A percentile compares a stretch with the other conserved stretches of the same genome.
These are phyloP conservation scores for Carpinus fangiana DNA, from an alignment of 306 rosid species.

Conservation along the genomic window DNA sequence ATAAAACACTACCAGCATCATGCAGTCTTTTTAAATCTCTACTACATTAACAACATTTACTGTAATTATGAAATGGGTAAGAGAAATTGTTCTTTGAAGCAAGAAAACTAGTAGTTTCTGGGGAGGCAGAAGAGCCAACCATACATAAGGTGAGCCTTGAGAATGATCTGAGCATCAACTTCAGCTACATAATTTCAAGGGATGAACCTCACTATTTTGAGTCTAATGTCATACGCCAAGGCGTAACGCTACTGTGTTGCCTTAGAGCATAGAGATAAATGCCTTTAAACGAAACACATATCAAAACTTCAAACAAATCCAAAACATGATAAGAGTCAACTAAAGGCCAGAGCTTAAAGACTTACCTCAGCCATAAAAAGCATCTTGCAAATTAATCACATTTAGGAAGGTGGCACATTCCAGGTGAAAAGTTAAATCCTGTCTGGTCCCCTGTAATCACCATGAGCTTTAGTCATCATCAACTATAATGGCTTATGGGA, in stretches of 20 bases:
- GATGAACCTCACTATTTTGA: conserved; percentile 9
- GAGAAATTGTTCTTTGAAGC: conserved; percentile 3
- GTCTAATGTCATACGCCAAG: conserved; percentile 2
- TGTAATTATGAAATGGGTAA: not conserved
- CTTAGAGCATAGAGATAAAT: conserved; percentile 12
- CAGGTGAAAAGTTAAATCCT: conserved; percentile 4
- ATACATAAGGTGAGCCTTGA: conserved; percentile 1
- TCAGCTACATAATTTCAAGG: conserved; percentile 18
- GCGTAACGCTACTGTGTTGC: not conserved
- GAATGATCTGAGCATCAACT: conserved; percentile 17
- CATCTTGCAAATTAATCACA: conserved; percentile 13
- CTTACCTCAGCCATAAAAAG: conserved; percentile 22
- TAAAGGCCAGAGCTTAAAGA: conserved; percentile 18
- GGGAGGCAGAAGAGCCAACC: conserved; percentile 16
- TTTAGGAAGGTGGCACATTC: conserved; percentile 15
- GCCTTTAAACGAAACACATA: not conserved
- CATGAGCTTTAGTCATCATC: conserved; percentile 19
- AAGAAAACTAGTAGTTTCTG: conserved; percentile 14
- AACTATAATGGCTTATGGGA: conserved; percentile 17
- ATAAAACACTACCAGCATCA: not conserved
- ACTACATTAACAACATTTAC: conserved; percentile 3
- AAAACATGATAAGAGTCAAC: not conserved
- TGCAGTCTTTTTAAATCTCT: conserved; percentile 5
- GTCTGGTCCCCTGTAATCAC: conserved; percentile 17
- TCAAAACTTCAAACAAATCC: conserved; percentile 3